These are phyloP conservation scores for Colletotrichum spaethianum DNA, from an alignment of 2,329 filamentous ascomycete species.

Conservation along the genomic window DNA sequence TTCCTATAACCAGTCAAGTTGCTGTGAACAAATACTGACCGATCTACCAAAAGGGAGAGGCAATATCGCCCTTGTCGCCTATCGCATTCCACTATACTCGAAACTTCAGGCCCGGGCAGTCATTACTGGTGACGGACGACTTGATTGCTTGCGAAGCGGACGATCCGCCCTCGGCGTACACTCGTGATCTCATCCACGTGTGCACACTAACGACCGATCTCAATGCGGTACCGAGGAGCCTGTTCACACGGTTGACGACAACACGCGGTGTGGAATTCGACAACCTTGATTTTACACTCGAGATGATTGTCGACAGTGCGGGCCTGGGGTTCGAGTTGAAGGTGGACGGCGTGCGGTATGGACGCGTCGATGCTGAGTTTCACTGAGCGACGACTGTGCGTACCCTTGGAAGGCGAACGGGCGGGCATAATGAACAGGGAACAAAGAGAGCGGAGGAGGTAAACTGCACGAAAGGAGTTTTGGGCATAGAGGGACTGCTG, in stretches of 20 bases:
- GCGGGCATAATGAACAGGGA: slow-evolving; percentile 6
- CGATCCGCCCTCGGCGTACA: slow-evolving; percentile 72
- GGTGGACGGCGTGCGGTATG: slow-evolving; percentile 84
- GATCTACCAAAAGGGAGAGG: slow-evolving; percentile 70
- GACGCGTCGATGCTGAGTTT: slow-evolving; percentile 83
- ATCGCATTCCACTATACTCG: slow-evolving; percentile 89
- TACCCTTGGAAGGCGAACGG: not conserved
- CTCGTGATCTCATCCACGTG: slow-evolving; percentile 76
- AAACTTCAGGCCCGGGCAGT: slow-evolving; percentile 85
- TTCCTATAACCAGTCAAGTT: not conserved
- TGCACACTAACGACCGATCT: slow-evolving; percentile 87
- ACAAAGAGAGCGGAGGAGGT: not conserved
- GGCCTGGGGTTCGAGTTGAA: slow-evolving; percentile 83
- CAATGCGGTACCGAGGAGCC: slow-evolving; percentile 78
- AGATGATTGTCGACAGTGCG: slow-evolving; percentile 86
- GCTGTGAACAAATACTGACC: slow-evolving; percentile 18
- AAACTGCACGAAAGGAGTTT: slow-evolving; percentile 20
- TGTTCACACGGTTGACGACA: slow-evolving; percentile 83
- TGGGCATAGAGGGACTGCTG: not conserved
- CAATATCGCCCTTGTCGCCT: slow-evolving; percentile 79
- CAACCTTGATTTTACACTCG: slow-evolving; percentile 84
- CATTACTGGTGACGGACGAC: slow-evolving; percentile 83
- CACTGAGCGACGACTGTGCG: slow-evolving; percentile 61
- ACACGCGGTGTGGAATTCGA: slow-evolving; percentile 86
- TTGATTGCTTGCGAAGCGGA: slow-evolving; percentile 83